Conservation (phyloP, 805 yeast genomes). For the Ogataea paraovalis region DNA sequence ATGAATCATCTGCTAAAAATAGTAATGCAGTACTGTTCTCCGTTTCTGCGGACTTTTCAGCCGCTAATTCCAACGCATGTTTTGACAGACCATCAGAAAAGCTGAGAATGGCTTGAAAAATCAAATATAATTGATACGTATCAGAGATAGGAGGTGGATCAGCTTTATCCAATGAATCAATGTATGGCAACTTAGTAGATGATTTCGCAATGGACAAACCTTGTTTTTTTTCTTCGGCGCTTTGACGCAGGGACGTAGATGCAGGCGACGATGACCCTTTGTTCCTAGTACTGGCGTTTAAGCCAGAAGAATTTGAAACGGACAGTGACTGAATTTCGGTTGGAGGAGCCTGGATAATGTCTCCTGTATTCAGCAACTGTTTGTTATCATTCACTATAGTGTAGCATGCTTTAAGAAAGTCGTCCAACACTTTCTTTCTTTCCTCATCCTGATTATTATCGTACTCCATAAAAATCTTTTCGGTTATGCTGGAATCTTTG, state of each 20-base stretch:
- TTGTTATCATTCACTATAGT: slow-evolving; percentile 33
- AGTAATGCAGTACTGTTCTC: slow-evolving; percentile 10
- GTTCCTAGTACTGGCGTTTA: slow-evolving; percentile 5
- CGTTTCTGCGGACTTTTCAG: slow-evolving; percentile 6
- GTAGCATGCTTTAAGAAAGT: slow-evolving; percentile 44
- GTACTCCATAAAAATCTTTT: slow-evolving; percentile 53
- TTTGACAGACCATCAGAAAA: slow-evolving; percentile 68
- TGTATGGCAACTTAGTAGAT: slow-evolving; percentile 46
- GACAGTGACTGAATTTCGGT: slow-evolving; percentile 8
- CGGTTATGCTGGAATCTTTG: slow-evolving; percentile 49
- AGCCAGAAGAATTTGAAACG: slow-evolving; percentile 5
- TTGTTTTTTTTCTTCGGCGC: slow-evolving; percentile 8
- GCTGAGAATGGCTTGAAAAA: slow-evolving; percentile 47
- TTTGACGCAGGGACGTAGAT: slow-evolving; percentile 8
- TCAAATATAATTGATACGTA: slow-evolving; percentile 57
- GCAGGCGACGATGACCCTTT: slow-evolving; percentile 5
- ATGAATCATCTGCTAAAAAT: slow-evolving; percentile 21
- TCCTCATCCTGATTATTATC: slow-evolving; percentile 49
- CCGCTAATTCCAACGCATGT: slow-evolving; percentile 41
- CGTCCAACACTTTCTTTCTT: slow-evolving; percentile 57
- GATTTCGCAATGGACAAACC: slow-evolving; percentile 43
- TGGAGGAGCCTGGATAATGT: slow-evolving; percentile 30
- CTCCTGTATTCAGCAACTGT: slow-evolving; percentile 32
- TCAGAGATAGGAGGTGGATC: slow-evolving; percentile 71
- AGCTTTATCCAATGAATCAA: slow-evolving; percentile 76